Evolutionary conservation across 345 rosid species (phyloP), one percentile per base, ranked within the genome.

Genomic region (Salix caprea): DNA sequence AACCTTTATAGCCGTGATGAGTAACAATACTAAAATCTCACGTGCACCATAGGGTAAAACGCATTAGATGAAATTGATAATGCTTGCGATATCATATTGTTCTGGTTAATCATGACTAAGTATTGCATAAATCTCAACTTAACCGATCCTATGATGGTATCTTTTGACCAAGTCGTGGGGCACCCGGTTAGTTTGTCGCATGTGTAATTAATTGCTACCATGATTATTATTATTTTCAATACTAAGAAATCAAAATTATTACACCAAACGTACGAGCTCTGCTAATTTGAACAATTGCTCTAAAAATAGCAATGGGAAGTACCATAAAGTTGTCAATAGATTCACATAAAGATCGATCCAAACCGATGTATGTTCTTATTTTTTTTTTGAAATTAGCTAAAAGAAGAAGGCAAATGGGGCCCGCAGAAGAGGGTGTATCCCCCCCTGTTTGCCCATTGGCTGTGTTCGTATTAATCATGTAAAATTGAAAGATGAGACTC

Each of bases 21-120:
- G 61, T 69, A 50, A 60, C 69, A 66, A 84, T 84, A 65, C 65
- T 50, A 60, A 66, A 23, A 73, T 58, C 87, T 78, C 88, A 83
- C 90, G 85, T 87, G 87, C 83, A 79, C 71, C 78, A 36, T 58
- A 32, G 65, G 76, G 48, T 73, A 42, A 72, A 75, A 28, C 24
- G 16, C 54, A 32, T 52, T 32, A 30, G 54, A 75, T 72, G 73
- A 77, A 74, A 77, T 70, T 30, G 48, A 83, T 75, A 78, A 77
- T 82, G 87, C 42, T 65, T 34, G 70, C 9, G 77, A 60, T 50
- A 79, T 84, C 79, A 84, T 80, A 54, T 36, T 78, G 88, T 83
- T 78, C 73, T 14, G 48, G 65, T 18, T 78, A 72, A 84, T 78
- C 78, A 80, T 80, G 79, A 80, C 84, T 68, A 81, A 62, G 24